These are phyloP conservation scores for Ceratocystis huliohia DNA, from an alignment of 2,329 filamentous ascomycete species.

Conservation along the genomic window DNA sequence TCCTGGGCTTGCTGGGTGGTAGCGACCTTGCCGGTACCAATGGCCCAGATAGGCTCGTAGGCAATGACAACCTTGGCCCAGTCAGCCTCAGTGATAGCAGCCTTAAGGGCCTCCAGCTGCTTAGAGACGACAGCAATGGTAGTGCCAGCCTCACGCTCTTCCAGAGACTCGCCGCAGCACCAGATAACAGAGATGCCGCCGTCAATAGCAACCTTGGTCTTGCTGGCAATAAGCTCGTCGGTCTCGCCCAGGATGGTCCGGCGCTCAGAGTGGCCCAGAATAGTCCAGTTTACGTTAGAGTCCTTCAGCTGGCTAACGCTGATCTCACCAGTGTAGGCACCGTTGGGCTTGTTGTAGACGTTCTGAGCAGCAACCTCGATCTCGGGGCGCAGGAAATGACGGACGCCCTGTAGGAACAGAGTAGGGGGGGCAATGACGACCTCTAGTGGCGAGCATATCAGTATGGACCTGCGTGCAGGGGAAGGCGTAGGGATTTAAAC, in stretches of 20 bases:
- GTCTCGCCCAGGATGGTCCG: slow-evolving; percentile 78
- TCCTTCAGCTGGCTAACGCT: slow-evolving; percentile 84
- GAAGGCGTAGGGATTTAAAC: neutral
- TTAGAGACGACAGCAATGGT: slow-evolving; percentile 75
- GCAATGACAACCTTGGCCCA: slow-evolving; percentile 94
- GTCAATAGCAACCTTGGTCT: slow-evolving; percentile 87
- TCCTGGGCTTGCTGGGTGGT: slow-evolving; percentile 84
- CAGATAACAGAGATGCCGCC: slow-evolving; percentile 83
- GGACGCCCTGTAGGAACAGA: slow-evolving; percentile 79
- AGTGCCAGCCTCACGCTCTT: slow-evolving; percentile 75
- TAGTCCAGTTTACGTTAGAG: slow-evolving; percentile 73
- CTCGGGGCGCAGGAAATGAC: slow-evolving; percentile 60
- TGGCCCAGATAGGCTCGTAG: slow-evolving; percentile 98
- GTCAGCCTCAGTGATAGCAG: slow-evolving; percentile 51
- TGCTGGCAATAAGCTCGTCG: slow-evolving; percentile 74
- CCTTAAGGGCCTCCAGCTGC: slow-evolving; percentile 74
- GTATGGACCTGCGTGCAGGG: neutral
- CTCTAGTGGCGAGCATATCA: slow-evolving; percentile 42
- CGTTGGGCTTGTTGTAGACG: slow-evolving; percentile 92
- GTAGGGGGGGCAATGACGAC: slow-evolving; percentile 86
- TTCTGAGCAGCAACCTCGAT: slow-evolving; percentile 91
- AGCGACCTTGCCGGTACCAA: slow-evolving; percentile 86
- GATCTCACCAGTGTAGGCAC: slow-evolving; percentile 95
- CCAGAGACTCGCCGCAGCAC: slow-evolving; percentile 91
- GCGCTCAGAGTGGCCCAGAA: slow-evolving; percentile 91